A percentile compares a stretch with the other conserved stretches of the same genome.
Evolutionary conservation across 768 basidiomycete genomes (phyloP).

Genomic region (Pulveroboletus sp.): DNA sequence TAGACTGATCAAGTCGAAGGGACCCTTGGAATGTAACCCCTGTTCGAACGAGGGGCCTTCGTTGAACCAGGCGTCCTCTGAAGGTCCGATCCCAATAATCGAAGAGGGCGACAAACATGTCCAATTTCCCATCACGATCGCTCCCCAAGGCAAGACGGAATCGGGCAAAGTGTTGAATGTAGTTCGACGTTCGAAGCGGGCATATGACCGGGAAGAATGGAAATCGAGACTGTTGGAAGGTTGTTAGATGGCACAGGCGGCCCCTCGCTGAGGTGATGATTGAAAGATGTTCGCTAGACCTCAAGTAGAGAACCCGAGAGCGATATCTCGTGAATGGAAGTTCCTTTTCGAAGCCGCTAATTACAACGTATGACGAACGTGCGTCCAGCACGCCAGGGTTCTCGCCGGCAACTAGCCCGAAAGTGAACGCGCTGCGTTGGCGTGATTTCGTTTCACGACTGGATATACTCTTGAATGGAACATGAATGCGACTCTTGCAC

Average conservation of each 20-base stretch:
- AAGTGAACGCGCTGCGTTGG: too few species aligned
- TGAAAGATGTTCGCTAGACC: background rate
- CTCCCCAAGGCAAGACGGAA: background rate
- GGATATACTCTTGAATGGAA: too few species aligned
- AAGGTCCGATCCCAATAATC: background rate
- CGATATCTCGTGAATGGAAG: too few species aligned
- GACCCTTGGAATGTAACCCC: background rate
- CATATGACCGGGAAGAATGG: slow-evolving; percentile 7
- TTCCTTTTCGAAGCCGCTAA: too few species aligned
- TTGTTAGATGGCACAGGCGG: background rate
- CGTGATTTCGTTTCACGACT: too few species aligned
- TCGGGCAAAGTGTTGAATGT: background rate
- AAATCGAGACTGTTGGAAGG: slow-evolving; percentile 9
- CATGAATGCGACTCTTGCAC: too few species aligned
- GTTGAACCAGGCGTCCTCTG: background rate
- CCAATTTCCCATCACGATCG: too few species aligned
- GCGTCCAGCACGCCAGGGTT: too few species aligned
- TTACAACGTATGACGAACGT: too few species aligned
- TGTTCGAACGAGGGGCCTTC: background rate
- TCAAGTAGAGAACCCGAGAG: too few species aligned
- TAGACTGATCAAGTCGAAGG: background rate
- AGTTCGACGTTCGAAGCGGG: background rate
- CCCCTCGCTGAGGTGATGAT: background rate
- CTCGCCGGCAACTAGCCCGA: too few species aligned
- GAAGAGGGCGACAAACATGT: background rate